Base-by-base conservation (phyloP, 106 monocot species). In the Gastrodia elata region DNA sequence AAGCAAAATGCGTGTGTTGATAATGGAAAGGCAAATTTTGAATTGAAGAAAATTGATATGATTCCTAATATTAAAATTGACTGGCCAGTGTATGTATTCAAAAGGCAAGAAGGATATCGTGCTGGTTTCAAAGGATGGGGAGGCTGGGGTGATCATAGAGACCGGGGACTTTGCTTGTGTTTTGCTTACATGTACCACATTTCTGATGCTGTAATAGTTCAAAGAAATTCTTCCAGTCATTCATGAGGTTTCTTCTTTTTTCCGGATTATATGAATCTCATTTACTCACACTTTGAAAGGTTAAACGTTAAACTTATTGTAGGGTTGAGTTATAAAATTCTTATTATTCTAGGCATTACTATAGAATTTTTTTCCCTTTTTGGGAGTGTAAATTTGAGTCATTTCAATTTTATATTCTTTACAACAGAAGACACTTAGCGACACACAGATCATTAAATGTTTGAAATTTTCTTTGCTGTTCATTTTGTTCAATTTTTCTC, bases 81-180 rank as follows among this genome's bases (percentile, higher is more conserved):
- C 56, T 97, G 97, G 92, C 37, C 73, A 11, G 90, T 97, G 35
- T 79, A 88, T 48, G 68, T 86, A 16, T 43, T 84, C 4, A 58
- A 43, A 25, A 84, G 78, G 64, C 86, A 84, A 76, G 55, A 80
- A 33, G 92, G 92, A 2, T 93, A 93, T 75, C 79, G 77, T 49
- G 86, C 84, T 25, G 97, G 97, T 70, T 93, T 93, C 58, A 97
- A 88, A 68, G 97, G 97, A 74, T 97, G 90, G 90, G 97, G 97
- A 39, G 92, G 97, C 4, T 97, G 93, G 97, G 97, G 90, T 27
- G 97, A 97, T 73, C 56, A 83, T 74, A 75, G 97, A 64, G 97
- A 97, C 71, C 86, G 81, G 36, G 82, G 83, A 39, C 93, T 97
- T 77, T 97, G 97, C 83, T 70, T 92, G 80, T 84, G 72, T 83